These are phyloP conservation scores for Phytophthora sp. DNA, from an alignment of 352 stramenopile genomes.

Conservation along the genomic window DNA sequence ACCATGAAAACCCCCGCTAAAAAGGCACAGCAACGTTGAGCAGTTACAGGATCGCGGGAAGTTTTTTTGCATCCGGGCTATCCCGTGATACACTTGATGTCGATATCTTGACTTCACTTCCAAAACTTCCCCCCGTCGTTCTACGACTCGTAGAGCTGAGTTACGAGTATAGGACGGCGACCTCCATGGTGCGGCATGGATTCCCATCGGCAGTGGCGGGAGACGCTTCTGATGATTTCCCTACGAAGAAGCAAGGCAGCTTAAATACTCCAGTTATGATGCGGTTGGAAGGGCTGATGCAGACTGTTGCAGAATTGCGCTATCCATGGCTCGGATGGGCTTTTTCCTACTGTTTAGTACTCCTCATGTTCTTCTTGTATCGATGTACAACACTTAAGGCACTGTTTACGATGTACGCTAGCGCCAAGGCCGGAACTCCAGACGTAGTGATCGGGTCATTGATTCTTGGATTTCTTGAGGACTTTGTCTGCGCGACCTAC, in stretches of 20 bases:
- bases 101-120: no score
- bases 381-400: constrained; percentile 18
- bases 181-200: no score
- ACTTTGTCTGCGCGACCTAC: constrained; percentile 36
- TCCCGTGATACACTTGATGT: no score
- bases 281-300: not conserved
- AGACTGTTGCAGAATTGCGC: not conserved
- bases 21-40: no score
- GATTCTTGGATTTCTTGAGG: constrained; percentile 40
- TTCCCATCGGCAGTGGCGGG: not conserved
- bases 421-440: constrained; percentile 3
- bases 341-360: constrained; percentile 20
- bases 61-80: no score
- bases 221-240: not conserved
- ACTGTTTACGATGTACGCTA: constrained; percentile 34
- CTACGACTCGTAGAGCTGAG: no score
- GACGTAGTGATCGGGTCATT: constrained; percentile 19
- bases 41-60: no score
- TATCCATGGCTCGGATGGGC: constrained; percentile 40
- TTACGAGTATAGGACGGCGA: no score
- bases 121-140: no score
- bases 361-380: constrained; percentile 37
- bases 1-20: no score
- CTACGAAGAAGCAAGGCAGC: not conserved
- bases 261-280: not conserved